Evolutionary conservation across 2,329 filamentous ascomycete species (phyloP).

Genomic region (Dendryphion nanum): DNA sequence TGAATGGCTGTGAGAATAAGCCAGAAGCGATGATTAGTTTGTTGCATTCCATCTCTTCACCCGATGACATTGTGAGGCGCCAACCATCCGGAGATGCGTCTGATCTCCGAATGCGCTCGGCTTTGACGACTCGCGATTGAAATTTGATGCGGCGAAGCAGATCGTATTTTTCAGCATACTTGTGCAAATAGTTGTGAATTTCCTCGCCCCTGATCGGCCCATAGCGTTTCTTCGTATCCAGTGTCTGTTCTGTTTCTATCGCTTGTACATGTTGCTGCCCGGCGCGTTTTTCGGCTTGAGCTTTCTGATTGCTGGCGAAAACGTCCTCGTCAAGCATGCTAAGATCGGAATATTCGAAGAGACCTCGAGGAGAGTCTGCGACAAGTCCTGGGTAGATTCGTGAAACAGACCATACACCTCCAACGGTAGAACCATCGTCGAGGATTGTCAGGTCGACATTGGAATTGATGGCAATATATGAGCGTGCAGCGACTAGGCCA

Average conservation of each 20-base stretch:
- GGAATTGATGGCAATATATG: constrained; percentile 6
- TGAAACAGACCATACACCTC: constrained; percentile 6
- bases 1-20: too few species aligned
- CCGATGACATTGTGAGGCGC: constrained; percentile 3
- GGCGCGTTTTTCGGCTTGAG: too few species aligned
- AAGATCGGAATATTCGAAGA: constrained; percentile 7
- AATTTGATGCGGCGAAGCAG: constrained; percentile 3
- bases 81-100: neutral
- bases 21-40: constrained; percentile 7
- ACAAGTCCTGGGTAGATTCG: constrained; percentile 7
- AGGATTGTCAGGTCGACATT: constrained; percentile 5
- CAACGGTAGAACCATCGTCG: constrained; percentile 7
- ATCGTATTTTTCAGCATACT: constrained; percentile 7
- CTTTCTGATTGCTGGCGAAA: too few species aligned
- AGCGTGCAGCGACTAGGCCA: constrained; percentile 7
- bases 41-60: constrained; percentile 3
- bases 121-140: constrained; percentile 3
- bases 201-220: constrained; percentile 2
- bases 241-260: neutral
- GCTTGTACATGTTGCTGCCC: neutral
- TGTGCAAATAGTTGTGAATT: constrained; percentile 5
- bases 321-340: constrained; percentile 5
- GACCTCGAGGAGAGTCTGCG: constrained; percentile 3
- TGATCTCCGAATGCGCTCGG: too few species aligned
- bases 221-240: constrained; percentile 2